Evolutionary conservation across 148 eudicot species (phyloP).

Genomic region (Silene latifolia): DNA sequence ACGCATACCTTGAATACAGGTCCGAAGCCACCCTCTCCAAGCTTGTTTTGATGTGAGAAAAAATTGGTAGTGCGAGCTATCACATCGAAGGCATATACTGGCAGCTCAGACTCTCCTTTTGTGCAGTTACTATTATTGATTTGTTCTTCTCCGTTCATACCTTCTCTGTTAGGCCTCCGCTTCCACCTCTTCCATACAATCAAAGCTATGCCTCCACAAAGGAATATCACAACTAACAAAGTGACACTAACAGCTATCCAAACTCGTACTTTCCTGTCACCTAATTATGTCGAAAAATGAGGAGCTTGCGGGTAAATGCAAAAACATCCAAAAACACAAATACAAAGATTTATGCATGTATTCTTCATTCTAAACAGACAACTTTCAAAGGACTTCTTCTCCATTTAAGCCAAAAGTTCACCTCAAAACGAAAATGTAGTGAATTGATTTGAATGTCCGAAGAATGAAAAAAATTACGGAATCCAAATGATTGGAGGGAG

Average conservation of each 20-base stretch:
- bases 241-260: slow-evolving; percentile 6
- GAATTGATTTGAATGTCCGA: no score
- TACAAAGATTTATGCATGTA: no score
- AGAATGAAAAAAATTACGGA: no score
- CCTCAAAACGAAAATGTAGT: no score
- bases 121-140: neutral
- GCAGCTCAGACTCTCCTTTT: slow-evolving; percentile 12
- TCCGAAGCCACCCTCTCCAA: slow-evolving; percentile 31
- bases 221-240: neutral
- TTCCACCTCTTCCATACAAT: slow-evolving; percentile 17
- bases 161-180: neutral
- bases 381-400: no score
- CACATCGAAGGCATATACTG: slow-evolving; percentile 12
- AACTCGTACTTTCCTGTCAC: neutral
- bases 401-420: no score
- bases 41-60: slow-evolving; percentile 22
- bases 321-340: no score
- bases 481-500: no score
- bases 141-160: neutral
- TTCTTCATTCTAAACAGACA: no score
- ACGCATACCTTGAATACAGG: slow-evolving; percentile 24
- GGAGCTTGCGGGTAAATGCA: no score
- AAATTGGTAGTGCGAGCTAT: slow-evolving; percentile 20
- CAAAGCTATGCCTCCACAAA: slow-evolving; percentile 13
- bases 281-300: neutral